phyloP scores from a whole-genome alignment of 768 basidiomycete species.

The Zangia roseola region DNA sequence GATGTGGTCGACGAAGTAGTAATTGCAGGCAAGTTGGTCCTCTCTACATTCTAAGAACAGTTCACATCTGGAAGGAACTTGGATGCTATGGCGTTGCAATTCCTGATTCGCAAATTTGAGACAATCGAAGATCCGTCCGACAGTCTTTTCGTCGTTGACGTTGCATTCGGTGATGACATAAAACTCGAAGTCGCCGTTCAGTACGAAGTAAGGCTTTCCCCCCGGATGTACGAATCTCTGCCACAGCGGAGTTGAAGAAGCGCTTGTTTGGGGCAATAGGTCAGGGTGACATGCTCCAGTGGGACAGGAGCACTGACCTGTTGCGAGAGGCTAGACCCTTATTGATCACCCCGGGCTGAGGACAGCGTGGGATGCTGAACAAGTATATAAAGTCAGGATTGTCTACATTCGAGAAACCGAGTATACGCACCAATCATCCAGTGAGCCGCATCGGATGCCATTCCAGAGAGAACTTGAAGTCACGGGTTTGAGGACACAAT shows the following conservation, averaged over 20 bases:
- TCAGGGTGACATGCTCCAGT: background rate
- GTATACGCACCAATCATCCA: no score
- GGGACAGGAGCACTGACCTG: background rate
- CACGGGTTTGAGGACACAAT: no score
- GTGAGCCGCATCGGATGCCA: no score
- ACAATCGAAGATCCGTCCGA: conserved; percentile 39
- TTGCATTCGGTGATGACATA: conserved; percentile 52
- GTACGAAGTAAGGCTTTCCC: conserved; percentile 51
- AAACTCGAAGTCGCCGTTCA: conserved; percentile 17
- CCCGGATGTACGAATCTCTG: conserved; percentile 51
- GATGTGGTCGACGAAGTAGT: conserved; percentile 53
- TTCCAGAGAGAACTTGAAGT: no score
- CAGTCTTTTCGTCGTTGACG: conserved; percentile 37
- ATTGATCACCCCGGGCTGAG: no score
- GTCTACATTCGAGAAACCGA: no score
- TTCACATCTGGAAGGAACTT: conserved; percentile 39
- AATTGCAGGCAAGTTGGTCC: conserved; percentile 38
- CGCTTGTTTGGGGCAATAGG: background rate
- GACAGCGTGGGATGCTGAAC: no score
- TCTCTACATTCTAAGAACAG: conserved; percentile 47
- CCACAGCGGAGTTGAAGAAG: conserved; percentile 34
- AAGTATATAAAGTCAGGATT: no score
- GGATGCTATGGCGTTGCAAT: conserved; percentile 30
- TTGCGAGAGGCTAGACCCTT: background rate
- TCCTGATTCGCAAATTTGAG: conserved; percentile 34